These are phyloP conservation scores for Raffaelea ambrosiae DNA, from an alignment of 2,329 filamentous ascomycete genomes.

Conservation along the genomic window DNA sequence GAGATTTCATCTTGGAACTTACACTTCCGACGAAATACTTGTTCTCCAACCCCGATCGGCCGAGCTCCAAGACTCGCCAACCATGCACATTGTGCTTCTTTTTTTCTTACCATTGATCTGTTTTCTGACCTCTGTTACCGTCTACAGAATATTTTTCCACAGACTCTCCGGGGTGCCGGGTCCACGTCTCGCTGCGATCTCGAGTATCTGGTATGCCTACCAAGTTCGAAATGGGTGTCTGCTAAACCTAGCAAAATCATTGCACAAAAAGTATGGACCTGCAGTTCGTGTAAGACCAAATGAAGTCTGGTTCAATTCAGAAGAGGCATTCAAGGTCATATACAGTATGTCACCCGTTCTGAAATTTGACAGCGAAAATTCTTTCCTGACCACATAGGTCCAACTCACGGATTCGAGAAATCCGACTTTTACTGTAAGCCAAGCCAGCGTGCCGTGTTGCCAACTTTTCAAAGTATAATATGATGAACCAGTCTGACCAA, in stretches of 20 bases:
- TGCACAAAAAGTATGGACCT: slow-evolving; percentile 40
- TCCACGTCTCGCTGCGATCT: slow-evolving; percentile 35
- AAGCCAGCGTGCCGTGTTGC: too few relatives aligned
- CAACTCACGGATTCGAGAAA: slow-evolving; percentile 39
- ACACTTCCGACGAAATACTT: too few relatives aligned
- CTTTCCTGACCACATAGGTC: slow-evolving; percentile 22
- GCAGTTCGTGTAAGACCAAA: slow-evolving; percentile 45
- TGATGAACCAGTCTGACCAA: too few relatives aligned
- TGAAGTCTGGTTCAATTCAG: slow-evolving; percentile 43
- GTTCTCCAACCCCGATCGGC: too few relatives aligned
- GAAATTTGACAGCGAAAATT: neutral
- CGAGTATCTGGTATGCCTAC: slow-evolving; percentile 38
- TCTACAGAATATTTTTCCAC: slow-evolving; percentile 34
- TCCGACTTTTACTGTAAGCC: slow-evolving; percentile 43
- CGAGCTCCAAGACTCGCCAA: neutral
- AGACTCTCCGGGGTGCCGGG: slow-evolving; percentile 37
- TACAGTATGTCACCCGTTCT: slow-evolving; percentile 27
- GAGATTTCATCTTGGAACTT: too few relatives aligned
- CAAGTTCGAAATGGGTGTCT: slow-evolving; percentile 35
- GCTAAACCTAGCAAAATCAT: slow-evolving; percentile 27
- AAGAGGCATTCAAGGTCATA: slow-evolving; percentile 36
- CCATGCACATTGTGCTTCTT: slow-evolving; percentile 1
- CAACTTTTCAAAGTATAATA: too few relatives aligned
- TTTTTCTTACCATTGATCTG: neutral
- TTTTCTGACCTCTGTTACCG: neutral